These are phyloP conservation scores for Fusarium duplospermum DNA, from an alignment of 2,329 filamentous ascomycete genomes.

Conservation along the genomic window DNA sequence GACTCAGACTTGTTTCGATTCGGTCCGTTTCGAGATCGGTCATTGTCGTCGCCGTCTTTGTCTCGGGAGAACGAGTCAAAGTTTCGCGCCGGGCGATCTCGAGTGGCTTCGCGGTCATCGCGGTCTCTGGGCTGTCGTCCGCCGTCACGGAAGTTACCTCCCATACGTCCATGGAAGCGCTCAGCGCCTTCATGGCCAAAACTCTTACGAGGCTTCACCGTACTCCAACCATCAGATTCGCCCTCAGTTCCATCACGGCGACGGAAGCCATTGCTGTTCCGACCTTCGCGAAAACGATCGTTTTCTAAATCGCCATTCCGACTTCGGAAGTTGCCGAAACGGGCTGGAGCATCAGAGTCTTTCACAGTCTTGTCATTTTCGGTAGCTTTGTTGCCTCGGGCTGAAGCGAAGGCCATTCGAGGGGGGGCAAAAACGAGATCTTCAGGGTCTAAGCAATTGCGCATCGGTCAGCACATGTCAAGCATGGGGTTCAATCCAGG, in stretches of 20 bases:
- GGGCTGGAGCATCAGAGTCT: slow-evolving; percentile 65
- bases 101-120: slow-evolving; percentile 66
- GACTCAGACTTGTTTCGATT: slow-evolving; percentile 75
- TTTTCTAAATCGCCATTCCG: slow-evolving; percentile 63
- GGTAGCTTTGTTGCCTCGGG: slow-evolving; percentile 66
- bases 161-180: slow-evolving; percentile 75
- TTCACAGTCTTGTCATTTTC: slow-evolving; percentile 66
- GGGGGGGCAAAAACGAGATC: slow-evolving; percentile 89
- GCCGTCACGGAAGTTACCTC: slow-evolving; percentile 58
- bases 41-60: slow-evolving; percentile 64
- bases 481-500: not conserved
- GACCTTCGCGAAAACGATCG: slow-evolving; percentile 63
- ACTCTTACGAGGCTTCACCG: slow-evolving; percentile 78
- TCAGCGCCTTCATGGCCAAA: slow-evolving; percentile 79
- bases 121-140: slow-evolving; percentile 63
- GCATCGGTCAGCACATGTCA: slow-evolving; percentile 28
- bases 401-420: slow-evolving; percentile 83
- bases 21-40: slow-evolving; percentile 72
- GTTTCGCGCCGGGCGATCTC: slow-evolving; percentile 59
- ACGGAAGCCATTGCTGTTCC: slow-evolving; percentile 61
- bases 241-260: slow-evolving; percentile 67
- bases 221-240: slow-evolving; percentile 80
- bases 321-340: slow-evolving; percentile 67
- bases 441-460: slow-evolving; percentile 67
- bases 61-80: slow-evolving; percentile 65